A percentile compares a stretch with the other conserved stretches of the same genome.
phyloP scores from a whole-genome alignment of 73 alveolate species.

The Paramecium biaurelia region DNA sequence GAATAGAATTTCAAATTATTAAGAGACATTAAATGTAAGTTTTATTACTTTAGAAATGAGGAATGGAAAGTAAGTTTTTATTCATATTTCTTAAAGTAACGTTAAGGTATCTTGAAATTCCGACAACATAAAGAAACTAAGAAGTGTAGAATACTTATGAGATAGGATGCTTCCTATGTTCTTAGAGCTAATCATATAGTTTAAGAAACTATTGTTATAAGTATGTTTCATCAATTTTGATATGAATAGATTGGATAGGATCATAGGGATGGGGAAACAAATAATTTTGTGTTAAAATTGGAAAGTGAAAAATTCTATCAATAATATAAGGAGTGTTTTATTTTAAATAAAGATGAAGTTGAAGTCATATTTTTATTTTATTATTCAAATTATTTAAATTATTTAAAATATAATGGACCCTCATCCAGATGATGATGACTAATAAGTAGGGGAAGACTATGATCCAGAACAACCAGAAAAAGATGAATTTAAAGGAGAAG shows the following conservation, averaged over 20 bases:
- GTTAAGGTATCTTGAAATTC: constrained; percentile 83
- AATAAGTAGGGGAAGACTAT: neutral
- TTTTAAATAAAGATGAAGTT: neutral
- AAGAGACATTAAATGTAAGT: constrained; percentile 69
- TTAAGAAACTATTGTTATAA: neutral
- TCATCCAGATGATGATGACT: too few species aligned
- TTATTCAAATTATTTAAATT: neutral
- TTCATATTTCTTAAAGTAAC: neutral
- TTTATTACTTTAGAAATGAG: constrained; percentile 75
- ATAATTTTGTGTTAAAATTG: neutral
- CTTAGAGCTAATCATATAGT: neutral
- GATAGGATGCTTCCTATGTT: constrained; percentile 70
- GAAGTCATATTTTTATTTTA: neutral
- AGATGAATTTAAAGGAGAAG: neutral
- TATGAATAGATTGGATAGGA: neutral
- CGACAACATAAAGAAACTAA: constrained; percentile 82
- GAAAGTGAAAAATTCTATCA: constrained; percentile 73
- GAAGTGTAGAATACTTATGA: constrained; percentile 75
- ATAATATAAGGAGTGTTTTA: neutral
- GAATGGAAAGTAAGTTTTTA: constrained; percentile 78
- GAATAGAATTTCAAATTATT: constrained; percentile 81
- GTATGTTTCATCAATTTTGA: neutral
- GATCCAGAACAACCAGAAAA: neutral
- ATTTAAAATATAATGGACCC: neutral
- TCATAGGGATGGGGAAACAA: neutral